Base-by-base conservation (phyloP, 2,329 filamentous ascomycete species). In the Trichoderma afroharzianum region DNA sequence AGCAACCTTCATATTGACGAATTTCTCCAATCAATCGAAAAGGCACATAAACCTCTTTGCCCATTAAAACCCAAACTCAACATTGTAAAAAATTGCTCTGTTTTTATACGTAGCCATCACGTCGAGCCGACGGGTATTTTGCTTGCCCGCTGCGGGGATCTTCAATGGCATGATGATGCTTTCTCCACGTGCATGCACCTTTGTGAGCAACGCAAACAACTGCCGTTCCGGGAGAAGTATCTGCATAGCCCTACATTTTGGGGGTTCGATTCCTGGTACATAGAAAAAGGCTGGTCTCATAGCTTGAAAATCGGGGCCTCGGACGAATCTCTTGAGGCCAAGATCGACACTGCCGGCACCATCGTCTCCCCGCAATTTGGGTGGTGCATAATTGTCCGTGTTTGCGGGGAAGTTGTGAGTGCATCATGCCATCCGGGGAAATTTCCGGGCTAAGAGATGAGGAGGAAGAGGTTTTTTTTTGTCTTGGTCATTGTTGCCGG, bases 111-210 rank as follows among this genome's bases (percentile, higher is more conserved):
- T 21, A 15, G 8, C 21, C n/a, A 50, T 21, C n/a, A 28, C 7
- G 14, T 50, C 55, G 26, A 61, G 36, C 66, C 66, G 66, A 61
- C 66, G 66, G 66, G n/a, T 68, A 68, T 50, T 68, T 9, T 5
- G 39, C 15, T 21, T 47, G 11, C 24, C 8, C 6, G 36, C 43
- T 68, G 66, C 36, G 36, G 55, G 63, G 63, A 66, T 50, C 43
- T 7, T 7, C 30, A 9, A 43, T 58, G 18, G 28, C 9, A 21
- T 21, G 28, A 39, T 15, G 15, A 57, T 57, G 32, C 6, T 4
- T 47, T 36, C 21, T 57, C 28, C 28, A 57, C n/a, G 32, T 36
- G 15, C 33, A 36, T 36, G 33, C 15, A 36, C 33, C 33, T 36
- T 3, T 50, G 12, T 30, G 55, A 55, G n/a, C 21, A 47, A 21